Base-by-base conservation (phyloP, 257 asterid genomes). In the Capsicum pubescens region DNA sequence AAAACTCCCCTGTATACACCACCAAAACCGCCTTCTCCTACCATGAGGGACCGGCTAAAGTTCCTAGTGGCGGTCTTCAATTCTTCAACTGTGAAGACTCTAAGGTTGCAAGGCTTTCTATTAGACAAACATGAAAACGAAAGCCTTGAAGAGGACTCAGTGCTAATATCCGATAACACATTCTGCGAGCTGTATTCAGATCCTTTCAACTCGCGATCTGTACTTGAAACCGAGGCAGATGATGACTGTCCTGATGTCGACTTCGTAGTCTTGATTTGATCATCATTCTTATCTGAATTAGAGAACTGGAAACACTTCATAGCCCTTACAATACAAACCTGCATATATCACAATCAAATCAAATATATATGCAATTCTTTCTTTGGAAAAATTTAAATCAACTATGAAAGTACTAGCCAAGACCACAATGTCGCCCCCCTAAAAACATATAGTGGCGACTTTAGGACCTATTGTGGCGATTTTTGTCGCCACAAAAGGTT, bases 21-120 rank as follows among this genome's bases (percentile, higher is more conserved):
- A 19, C 98, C 99, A 55, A 95, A 95, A 16, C 98, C 98, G 0
- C 99, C 99, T 88, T 95, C 98, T 7, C 99, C 98, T 6, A 95
- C 87, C 98, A 95, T 92, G 52, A 90, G 93, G 60, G 98, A 90
- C 1, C 94, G 95, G 89, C 94, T 93, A 66, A 94, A 94, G 79
- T 88, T 93, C 90, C 66, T 92, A 0, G 99, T 95, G 6, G 94
- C 95, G 1, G 86, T 86, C 87, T 92, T 94, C 67, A 95, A 91
- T 89, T 95, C 99, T 7, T 87, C 91, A 57, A 89, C 88, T 2
- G 91, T 55, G 39, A 94, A 95, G 86, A 84, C 92, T 87, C 89
- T 88, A 69, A 94, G 94, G 85, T 90, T 89, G 89, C 90, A 89
- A 7, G 84, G 89, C 84, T 87, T 90, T 58, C 15, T 58, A 46